phyloP scores from a whole-genome alignment of 2,329 filamentous ascomycete species.

The Bisporella sp. region DNA sequence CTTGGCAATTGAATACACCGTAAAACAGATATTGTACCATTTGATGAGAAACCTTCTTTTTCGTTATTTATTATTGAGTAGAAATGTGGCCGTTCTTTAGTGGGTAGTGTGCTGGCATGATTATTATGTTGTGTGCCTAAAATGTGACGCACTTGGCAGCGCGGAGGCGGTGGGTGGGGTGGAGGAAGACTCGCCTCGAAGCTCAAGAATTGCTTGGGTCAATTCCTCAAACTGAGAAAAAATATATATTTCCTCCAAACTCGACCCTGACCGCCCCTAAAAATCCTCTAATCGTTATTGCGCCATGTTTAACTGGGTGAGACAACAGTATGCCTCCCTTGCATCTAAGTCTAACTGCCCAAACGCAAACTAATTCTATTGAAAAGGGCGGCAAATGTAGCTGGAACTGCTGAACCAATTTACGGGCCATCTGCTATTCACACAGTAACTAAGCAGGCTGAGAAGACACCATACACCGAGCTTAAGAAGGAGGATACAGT shows the following conservation, averaged over 20 bases:
- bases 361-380: constrained; percentile 11
- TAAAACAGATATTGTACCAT: too few species aligned
- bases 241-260: background rate
- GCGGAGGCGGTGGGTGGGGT: too few species aligned
- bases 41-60: too few species aligned
- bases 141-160: too few species aligned
- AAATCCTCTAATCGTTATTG: constrained; percentile 23
- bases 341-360: constrained; percentile 1
- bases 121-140: too few species aligned
- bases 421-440: constrained; percentile 86
- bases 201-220: too few species aligned
- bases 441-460: constrained; percentile 75
- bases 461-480: constrained; percentile 73
- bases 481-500: constrained; percentile 69
- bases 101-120: too few species aligned
- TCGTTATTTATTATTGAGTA: too few species aligned
- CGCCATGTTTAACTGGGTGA: constrained; percentile 86
- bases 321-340: constrained; percentile 66
- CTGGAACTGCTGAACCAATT: constrained; percentile 92
- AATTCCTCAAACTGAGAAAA: too few species aligned
- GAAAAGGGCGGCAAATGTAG: constrained; percentile 64
- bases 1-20: too few species aligned
- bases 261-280: background rate
- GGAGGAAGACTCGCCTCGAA: too few species aligned
- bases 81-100: too few species aligned